These are phyloP conservation scores for Adansonia gregorii DNA, from an alignment of 441 rosid species.

Conservation along the genomic window DNA sequence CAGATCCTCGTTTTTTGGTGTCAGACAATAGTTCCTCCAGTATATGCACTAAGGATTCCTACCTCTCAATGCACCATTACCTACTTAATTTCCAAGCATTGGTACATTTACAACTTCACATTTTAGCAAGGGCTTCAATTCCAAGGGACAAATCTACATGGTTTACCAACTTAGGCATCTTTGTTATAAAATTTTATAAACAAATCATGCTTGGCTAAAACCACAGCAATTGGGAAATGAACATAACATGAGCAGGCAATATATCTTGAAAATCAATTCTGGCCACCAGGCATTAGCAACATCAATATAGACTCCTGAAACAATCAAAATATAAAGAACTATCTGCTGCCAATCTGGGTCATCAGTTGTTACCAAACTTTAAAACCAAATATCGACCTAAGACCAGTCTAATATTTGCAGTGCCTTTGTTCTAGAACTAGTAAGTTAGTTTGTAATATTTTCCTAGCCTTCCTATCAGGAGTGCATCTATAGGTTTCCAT, in stretches of 20 bases:
- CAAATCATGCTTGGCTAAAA: not conserved
- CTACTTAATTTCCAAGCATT: not conserved
- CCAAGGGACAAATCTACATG: not conserved
- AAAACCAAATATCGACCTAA: constrained; percentile 11
- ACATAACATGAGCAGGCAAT: not conserved
- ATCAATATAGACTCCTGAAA: not conserved
- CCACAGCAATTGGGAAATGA: constrained; percentile 1
- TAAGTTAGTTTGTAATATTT: constrained; percentile 52
- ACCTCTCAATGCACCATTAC: not conserved
- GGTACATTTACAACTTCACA: not conserved
- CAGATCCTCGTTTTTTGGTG: not conserved
- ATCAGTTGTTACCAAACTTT: not conserved
- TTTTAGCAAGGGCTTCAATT: not conserved
- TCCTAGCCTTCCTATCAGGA: constrained; percentile 71
- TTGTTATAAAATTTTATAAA: not conserved
- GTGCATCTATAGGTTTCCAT: constrained; percentile 69
- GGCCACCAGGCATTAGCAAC: constrained; percentile 4
- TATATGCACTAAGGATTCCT: not conserved
- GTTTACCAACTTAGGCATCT: not conserved
- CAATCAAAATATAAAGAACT: constrained; percentile 4
- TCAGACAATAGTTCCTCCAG: not conserved
- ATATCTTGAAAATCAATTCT: not conserved
- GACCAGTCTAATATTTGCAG: constrained; percentile 31
- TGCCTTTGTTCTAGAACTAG: constrained; percentile 48
- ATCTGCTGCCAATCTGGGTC: not conserved